These are phyloP conservation scores for Nemophila menziesii DNA, from an alignment of 257 asterid species.

Conservation along the genomic window DNA sequence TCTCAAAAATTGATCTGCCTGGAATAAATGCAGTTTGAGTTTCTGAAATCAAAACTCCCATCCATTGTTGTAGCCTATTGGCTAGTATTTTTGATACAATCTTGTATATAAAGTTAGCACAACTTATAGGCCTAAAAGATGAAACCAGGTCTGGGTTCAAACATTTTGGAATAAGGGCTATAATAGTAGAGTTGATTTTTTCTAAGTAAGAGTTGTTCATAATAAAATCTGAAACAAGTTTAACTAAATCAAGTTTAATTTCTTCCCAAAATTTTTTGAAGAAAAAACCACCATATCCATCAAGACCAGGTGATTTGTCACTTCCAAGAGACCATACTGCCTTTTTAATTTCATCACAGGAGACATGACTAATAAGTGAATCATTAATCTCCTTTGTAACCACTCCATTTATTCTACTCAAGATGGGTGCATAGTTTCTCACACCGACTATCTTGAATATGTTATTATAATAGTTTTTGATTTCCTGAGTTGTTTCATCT, in stretches of 20 bases:
- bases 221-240: neutral
- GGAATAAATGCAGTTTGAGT: neutral
- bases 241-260: neutral
- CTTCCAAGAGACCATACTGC: too few species aligned
- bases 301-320: neutral
- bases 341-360: too few species aligned
- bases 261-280: neutral
- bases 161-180: neutral
- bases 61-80: neutral
- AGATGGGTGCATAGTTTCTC: too few species aligned
- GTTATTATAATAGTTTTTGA: too few species aligned
- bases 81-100: neutral
- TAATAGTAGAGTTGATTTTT: neutral
- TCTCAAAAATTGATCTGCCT: neutral
- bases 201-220: too few species aligned
- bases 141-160: neutral
- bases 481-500: too few species aligned
- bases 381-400: too few species aligned
- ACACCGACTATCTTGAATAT: too few species aligned
- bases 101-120: neutral
- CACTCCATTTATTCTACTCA: too few species aligned
- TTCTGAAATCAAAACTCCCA: neutral
- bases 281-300: neutral
- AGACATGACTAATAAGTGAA: too few species aligned
- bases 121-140: neutral